These are phyloP conservation scores for Tylopilus vinaceipallidus DNA, from an alignment of 768 basidiomycete genomes.

Conservation along the genomic window DNA sequence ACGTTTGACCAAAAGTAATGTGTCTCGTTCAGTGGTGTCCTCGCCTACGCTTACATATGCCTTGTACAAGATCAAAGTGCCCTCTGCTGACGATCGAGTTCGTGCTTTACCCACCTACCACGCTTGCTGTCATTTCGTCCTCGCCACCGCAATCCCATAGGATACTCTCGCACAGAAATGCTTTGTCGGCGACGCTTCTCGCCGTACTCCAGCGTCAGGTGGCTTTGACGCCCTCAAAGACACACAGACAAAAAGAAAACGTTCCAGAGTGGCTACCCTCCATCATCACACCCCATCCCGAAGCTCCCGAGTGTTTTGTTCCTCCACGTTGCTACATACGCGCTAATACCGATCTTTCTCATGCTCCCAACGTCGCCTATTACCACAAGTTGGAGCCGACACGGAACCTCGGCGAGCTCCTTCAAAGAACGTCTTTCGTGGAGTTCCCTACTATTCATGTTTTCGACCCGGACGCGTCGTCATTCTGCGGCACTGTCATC, in stretches of 20 bases:
- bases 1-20: slow-evolving; percentile 78
- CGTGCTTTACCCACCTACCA: slow-evolving; percentile 57
- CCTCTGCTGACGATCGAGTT: slow-evolving; percentile 73
- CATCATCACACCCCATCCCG: slow-evolving; percentile 51
- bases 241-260: slow-evolving; percentile 46
- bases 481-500: slow-evolving; percentile 59
- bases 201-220: slow-evolving; percentile 47
- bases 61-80: slow-evolving; percentile 54
- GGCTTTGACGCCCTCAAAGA: slow-evolving; percentile 18
- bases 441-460: slow-evolving; percentile 86
- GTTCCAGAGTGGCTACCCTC: slow-evolving; percentile 55
- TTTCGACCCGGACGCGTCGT: slow-evolving; percentile 51
- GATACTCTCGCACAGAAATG: slow-evolving; percentile 65
- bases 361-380: slow-evolving; percentile 28
- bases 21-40: slow-evolving; percentile 17
- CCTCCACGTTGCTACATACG: slow-evolving; percentile 62
- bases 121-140: slow-evolving; percentile 39
- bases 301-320: slow-evolving; percentile 54
- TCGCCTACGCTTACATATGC: slow-evolving; percentile 12
- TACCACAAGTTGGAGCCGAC: slow-evolving; percentile 60
- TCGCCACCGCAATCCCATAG: slow-evolving; percentile 41
- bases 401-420: slow-evolving; percentile 42
- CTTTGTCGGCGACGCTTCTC: slow-evolving; percentile 46
- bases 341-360: slow-evolving; percentile 36
- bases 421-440: slow-evolving; percentile 66